phyloP scores from a whole-genome alignment of 179 eudicot species.

The Actinidia chinensis region DNA sequence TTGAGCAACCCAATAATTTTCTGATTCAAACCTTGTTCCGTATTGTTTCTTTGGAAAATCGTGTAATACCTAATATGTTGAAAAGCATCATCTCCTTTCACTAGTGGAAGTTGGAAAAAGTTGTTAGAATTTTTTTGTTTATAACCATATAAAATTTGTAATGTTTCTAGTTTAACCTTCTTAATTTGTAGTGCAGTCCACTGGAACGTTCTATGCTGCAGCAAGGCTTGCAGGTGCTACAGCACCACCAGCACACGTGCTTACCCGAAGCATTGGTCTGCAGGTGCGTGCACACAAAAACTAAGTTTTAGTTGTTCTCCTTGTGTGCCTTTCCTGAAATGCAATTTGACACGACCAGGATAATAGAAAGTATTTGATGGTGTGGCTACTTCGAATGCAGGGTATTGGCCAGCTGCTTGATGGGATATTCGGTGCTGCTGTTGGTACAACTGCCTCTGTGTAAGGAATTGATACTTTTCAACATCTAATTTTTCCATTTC shows the following conservation, averaged over 20 bases:
- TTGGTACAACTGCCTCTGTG: slow-evolving; percentile 90
- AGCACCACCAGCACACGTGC: slow-evolving; percentile 78
- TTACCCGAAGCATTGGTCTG: slow-evolving; percentile 87
- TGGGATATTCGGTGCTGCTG: slow-evolving; percentile 80
- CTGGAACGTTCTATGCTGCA: slow-evolving; percentile 83
- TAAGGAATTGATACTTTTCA: slow-evolving; percentile 34
- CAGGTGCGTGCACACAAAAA: slow-evolving; percentile 51
- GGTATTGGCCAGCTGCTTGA: slow-evolving; percentile 84
- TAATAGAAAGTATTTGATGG: neutral
- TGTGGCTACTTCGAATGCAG: slow-evolving; percentile 35
- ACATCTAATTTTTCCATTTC: neutral
- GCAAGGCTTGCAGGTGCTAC: slow-evolving; percentile 96
- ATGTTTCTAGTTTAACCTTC: slow-evolving; percentile 22
- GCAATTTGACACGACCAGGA: neutral
- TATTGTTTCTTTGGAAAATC: neutral
- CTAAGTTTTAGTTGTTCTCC: neutral
- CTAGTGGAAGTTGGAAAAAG: neutral
- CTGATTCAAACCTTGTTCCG: neutral
- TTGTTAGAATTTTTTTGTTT: neutral
- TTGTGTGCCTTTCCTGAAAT: neutral
- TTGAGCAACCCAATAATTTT: neutral
- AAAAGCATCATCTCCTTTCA: neutral
- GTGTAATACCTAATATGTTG: neutral
- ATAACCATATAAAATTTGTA: neutral
- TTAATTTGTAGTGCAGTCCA: slow-evolving; percentile 60